Conservation (phyloP, 73 alveolate genomes). For the Vitrella brassicaformis region DNA sequence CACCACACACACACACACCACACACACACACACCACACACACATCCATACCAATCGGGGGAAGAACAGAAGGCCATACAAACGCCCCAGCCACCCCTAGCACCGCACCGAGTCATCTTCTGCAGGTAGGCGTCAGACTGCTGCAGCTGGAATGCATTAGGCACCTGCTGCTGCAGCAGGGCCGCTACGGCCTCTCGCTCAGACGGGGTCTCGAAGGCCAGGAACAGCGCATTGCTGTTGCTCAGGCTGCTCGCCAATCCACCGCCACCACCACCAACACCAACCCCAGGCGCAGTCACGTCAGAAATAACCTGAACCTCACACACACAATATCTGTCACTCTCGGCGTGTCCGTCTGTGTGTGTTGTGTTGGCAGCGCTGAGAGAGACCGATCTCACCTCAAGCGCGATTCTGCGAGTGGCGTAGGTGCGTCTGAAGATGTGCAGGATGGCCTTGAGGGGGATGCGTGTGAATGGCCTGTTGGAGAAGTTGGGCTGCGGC, state of each 20-base stretch:
- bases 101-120: too few species aligned
- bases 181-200: too few species aligned
- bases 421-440: conserved; percentile 19
- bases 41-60: background rate
- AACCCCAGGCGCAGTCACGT: background rate
- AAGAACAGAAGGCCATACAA: too few species aligned
- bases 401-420: background rate
- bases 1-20: background rate
- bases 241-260: background rate
- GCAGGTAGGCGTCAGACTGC: background rate
- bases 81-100: too few species aligned
- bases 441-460: conserved; percentile 13
- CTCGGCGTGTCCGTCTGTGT: too few species aligned
- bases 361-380: too few species aligned
- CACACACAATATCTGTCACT: background rate
- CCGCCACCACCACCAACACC: background rate
- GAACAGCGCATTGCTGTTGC: too few species aligned
- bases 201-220: too few species aligned
- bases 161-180: background rate
- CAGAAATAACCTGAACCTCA: background rate
- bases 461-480: background rate
- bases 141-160: background rate
- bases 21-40: background rate
- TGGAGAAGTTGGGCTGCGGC: conserved; percentile 37
- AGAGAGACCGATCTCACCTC: too few species aligned